Conservation (phyloP, 768 basidiomycete genomes). For the Boletales sp. region DNA sequence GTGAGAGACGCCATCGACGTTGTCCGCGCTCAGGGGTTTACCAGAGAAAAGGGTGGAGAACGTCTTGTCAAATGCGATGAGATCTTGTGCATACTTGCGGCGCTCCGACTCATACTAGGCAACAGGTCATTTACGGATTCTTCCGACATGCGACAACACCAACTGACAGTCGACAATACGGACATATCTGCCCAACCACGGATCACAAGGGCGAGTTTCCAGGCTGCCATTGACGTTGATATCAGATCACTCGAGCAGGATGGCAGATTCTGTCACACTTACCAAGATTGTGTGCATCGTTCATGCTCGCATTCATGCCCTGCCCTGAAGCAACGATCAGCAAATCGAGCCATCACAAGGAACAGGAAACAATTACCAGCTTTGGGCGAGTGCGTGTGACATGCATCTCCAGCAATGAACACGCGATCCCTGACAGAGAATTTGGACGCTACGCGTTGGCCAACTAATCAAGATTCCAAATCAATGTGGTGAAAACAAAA, state of each 20-base stretch:
- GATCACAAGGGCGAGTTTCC: slow-evolving; percentile 53
- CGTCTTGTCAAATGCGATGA: slow-evolving; percentile 51
- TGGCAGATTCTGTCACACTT: not conserved
- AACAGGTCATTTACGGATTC: not conserved
- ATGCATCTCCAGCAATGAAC: slow-evolving; percentile 57
- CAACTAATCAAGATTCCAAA: slow-evolving; percentile 32
- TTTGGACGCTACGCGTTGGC: slow-evolving; percentile 52
- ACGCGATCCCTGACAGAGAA: slow-evolving; percentile 46
- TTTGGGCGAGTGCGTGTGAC: slow-evolving; percentile 44
- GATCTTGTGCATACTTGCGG: slow-evolving; percentile 49
- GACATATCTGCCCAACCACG: slow-evolving; percentile 44
- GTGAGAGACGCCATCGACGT: slow-evolving; percentile 37
- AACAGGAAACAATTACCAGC: slow-evolving; percentile 28
- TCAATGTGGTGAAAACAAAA: not conserved
- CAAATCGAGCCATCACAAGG: not conserved
- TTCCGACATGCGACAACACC: not conserved
- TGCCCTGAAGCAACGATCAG: slow-evolving; percentile 38
- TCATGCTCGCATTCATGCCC: slow-evolving; percentile 54
- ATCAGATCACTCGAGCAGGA: not conserved
- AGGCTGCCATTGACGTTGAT: slow-evolving; percentile 28
- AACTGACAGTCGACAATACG: slow-evolving; percentile 43
- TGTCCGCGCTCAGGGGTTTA: slow-evolving; percentile 40
- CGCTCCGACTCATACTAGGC: slow-evolving; percentile 51
- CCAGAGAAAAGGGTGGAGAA: slow-evolving; percentile 52
- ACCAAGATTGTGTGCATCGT: slow-evolving; percentile 52